Evolutionary conservation across 1,284 basidiomycete genomes (phyloP), one percentile per base, ranked within the genome.

Genomic region (Cryptococcus sp.): DNA sequence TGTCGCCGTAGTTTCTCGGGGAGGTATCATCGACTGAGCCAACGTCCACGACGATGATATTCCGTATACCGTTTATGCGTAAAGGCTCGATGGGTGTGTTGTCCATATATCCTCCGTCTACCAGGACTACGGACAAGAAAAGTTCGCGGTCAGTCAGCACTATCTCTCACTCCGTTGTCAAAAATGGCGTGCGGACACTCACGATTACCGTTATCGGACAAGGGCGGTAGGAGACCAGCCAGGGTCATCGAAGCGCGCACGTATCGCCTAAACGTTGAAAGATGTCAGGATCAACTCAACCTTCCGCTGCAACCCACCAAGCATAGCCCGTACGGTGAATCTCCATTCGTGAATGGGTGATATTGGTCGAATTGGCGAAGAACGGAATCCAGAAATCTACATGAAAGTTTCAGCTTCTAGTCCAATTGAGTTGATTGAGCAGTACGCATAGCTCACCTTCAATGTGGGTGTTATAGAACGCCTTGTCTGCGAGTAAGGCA

Each of bases 331-430:
- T 91, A 61, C 95, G 90, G 72, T 99, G 96, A 44, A 98, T 89
- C 74, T 98, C 93, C 93, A 99, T 98, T 5, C 88, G 84, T 11
- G 93, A 96, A 59, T 91, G 93, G 52, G 90, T 94, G 74, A 99
- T 97, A 73, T 98, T 98, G n/a, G 96, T 97, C 7, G 94, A 93
- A 72, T 98, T 98, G 80, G 93, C 96, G 80, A 94, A 99, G 81
- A 89, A 99, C 2, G 96, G 95, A 4, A 99, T 83, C 96, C 95
- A 99, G 89, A 96, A 95, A 79, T 96, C 93, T 80, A 49, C 0
- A 20, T 25, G 27, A 11, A 7, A 53, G 2, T 25, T 56, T 55
- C 52, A 50, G 25, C 20, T 35, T 41, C 55, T 42, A 5, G 7
- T 15, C 13, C 13, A 19, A 45, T 42, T 39, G 15, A 22, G 5